These are phyloP conservation scores for Pilaira anomala DNA, from an alignment of 192 early-diverging fungal genomes.

Conservation along the genomic window DNA sequence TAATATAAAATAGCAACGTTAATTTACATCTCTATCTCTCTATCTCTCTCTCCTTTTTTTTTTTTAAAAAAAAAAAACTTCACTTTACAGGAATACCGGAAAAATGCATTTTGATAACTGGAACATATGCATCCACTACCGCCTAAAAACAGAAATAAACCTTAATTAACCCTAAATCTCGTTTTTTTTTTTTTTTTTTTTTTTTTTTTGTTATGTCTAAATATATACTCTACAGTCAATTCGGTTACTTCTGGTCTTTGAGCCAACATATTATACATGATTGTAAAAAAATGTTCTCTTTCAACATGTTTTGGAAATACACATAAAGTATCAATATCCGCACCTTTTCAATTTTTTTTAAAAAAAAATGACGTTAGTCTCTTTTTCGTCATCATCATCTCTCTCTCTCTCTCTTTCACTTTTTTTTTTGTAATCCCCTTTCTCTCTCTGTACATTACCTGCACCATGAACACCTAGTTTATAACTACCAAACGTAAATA, in stretches of 20 bases:
- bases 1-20: neutral
- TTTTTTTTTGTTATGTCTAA: neutral
- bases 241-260: conserved; percentile 79
- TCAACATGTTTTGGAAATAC: conserved; percentile 87
- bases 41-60: neutral
- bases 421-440: neutral
- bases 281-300: conserved; percentile 89
- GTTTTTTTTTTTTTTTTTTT: too few species aligned
- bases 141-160: conserved; percentile 33
- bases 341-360: conserved; percentile 50
- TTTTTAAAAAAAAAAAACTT: too few species aligned
- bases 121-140: conserved; percentile 89
- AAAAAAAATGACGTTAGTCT: conserved; percentile 1
- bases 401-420: neutral
- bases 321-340: conserved; percentile 97
- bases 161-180: neutral
- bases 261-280: conserved; percentile 82
- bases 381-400: conserved; percentile 1
- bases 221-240: conserved; percentile 54
- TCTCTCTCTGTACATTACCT: conserved; percentile 49
- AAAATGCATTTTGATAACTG: conserved; percentile 94
- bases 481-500: conserved; percentile 97
- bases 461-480: conserved; percentile 90
- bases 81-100: conserved; percentile 76
- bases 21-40: neutral